These are phyloP conservation scores for Lactarius trivialis DNA, from an alignment of 768 basidiomycete species.

Conservation along the genomic window DNA sequence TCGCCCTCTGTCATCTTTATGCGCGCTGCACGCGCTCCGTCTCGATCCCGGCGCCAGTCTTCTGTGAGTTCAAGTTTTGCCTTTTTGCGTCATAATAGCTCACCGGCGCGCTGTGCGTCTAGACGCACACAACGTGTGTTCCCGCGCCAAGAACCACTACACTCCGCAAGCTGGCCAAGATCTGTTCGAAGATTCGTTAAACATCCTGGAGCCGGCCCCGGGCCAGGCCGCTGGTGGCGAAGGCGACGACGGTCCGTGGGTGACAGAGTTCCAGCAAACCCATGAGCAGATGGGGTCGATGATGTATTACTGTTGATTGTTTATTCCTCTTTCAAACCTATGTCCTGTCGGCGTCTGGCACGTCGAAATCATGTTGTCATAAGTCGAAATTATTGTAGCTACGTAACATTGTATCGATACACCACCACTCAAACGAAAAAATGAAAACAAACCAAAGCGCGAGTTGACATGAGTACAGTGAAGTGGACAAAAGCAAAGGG, in stretches of 20 bases:
- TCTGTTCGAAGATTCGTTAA: conserved; percentile 42
- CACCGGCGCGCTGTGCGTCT: not conserved
- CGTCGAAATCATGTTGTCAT: no score
- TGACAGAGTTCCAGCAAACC: conserved; percentile 46
- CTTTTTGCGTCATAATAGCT: not conserved
- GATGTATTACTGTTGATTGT: conserved; percentile 31
- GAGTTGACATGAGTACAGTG: no score
- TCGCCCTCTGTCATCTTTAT: conserved; percentile 73
- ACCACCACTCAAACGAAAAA: not conserved
- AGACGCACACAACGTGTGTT: conserved; percentile 75
- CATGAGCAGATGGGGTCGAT: conserved; percentile 38
- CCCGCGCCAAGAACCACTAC: conserved; percentile 73
- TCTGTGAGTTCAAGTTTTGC: conserved; percentile 42
- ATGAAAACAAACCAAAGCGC: not conserved
- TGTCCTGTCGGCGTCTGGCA: not conserved
- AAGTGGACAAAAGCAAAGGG: no score
- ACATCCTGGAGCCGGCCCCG: conserved; percentile 27
- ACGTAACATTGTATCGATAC: not conserved
- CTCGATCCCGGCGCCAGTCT: conserved; percentile 75
- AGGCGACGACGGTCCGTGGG: conserved; percentile 28
- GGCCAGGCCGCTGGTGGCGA: not conserved
- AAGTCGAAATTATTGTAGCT: not conserved
- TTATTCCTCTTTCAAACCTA: not conserved
- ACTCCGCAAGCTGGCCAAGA: conserved; percentile 49
- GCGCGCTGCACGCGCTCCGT: conserved; percentile 76